Evolutionary conservation across 108 stramenopile genomes (phyloP), one percentile per base, ranked within the genome.

Genomic region (Pelagomonas calceolata): DNA sequence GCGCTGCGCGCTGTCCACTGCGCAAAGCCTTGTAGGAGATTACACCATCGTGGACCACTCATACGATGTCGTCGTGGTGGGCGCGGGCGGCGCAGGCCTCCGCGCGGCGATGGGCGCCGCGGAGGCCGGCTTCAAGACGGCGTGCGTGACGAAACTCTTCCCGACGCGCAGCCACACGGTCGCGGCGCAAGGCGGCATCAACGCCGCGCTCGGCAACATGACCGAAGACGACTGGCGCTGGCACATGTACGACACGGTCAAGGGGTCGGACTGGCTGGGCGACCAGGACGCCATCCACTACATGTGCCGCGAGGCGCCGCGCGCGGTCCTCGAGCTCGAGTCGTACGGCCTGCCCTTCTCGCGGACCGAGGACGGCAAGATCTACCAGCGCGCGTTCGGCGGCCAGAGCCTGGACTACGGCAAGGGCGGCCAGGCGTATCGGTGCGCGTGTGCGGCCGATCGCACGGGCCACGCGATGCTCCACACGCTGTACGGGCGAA

Each of bases 261-360:
- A 99, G 84, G 98, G 98, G 14, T 77, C 76, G 43, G 98, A 99
- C 78, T 99, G 96, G 96, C 88, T 99, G 15, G 98, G 98, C 29
- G 98, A 99, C 84, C 98, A 99, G 84, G 98, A 99, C 82, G 96
- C 98, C 73, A 99, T 99, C 76, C 96, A 98, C 81, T 99, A 99
- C 95, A 99, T 99, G 98, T 98, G 96, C 81, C 81, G 94, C 30
- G 98, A 99, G 84, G 98, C 98, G 32, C 98, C 98, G 66, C 78
- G 79, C 74, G 94, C 95, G 31, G 95, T 97, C 16, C 78, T 95
- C 70, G 98, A 99, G 83, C 83, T 99, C 68, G 98, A 98, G 85
- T 88, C 90, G 35, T 87, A 82, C 70, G 87, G 87, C 18, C 39
- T 81, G 32, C 78, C 78, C 37, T 81, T 81, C 67, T 79, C 78